phyloP scores from a whole-genome alignment of 2,329 filamentous ascomycete genomes.

The Leptographium wingfieldii region DNA sequence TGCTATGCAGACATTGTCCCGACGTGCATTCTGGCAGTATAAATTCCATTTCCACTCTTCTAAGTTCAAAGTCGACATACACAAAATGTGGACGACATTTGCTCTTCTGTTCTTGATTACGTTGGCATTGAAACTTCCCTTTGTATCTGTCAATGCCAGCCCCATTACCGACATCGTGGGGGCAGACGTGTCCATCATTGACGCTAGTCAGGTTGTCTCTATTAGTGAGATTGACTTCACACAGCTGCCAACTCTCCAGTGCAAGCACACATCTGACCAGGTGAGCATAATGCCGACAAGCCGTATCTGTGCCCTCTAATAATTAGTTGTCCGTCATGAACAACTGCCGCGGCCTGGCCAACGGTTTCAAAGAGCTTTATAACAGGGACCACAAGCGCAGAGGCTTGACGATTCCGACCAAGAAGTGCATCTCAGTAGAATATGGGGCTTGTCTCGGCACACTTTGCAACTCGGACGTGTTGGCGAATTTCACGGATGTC shows the following conservation, averaged over 20 bases:
- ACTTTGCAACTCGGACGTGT: not conserved
- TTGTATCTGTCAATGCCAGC: not conserved
- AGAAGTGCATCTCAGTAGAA: not conserved
- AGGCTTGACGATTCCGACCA: not conserved
- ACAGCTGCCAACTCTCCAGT: not conserved
- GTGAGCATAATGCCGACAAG: not conserved
- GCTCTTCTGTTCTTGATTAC: not conserved
- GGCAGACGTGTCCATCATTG: not conserved
- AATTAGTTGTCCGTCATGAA: not conserved
- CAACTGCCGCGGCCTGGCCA: not conserved
- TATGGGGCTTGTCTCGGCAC: not conserved
- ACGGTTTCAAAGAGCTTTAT: not conserved
- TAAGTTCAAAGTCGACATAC: not conserved
- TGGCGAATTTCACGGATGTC: not conserved
- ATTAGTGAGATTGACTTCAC: not conserved
- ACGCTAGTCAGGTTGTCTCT: not conserved
- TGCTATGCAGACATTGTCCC: not conserved
- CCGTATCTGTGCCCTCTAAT: not conserved
- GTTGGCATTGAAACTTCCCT: not conserved
- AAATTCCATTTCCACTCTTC: not conserved
- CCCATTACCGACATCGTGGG: not conserved
- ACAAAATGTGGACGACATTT: not conserved
- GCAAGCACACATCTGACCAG: not conserved
- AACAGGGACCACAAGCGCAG: not conserved
- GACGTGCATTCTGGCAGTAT: not conserved